A percentile compares a stretch with the other conserved stretches of the same genome.
phyloP scores from a whole-genome alignment of 805 yeast genomes.

The Sugiyamaella qingdaonensis region DNA sequence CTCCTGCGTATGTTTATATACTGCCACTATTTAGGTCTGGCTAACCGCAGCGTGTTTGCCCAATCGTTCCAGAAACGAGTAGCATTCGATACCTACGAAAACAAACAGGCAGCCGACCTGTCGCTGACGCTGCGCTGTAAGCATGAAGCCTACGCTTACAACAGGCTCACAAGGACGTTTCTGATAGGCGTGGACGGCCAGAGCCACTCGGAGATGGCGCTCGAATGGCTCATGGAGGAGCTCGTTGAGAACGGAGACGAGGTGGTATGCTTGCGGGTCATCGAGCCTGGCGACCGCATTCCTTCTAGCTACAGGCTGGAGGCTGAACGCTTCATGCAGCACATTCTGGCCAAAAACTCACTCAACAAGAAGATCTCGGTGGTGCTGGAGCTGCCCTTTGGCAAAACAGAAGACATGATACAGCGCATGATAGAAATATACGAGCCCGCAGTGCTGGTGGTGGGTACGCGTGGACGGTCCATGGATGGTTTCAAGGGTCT shows the following conservation, averaged over 20 bases:
- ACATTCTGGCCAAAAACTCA: slow-evolving; percentile 33
- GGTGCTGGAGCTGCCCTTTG: slow-evolving; percentile 42
- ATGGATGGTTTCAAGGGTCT: slow-evolving; percentile 40
- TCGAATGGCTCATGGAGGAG: slow-evolving; percentile 45
- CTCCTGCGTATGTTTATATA: not conserved
- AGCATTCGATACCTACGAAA: slow-evolving; percentile 42
- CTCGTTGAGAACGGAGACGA: slow-evolving; percentile 45
- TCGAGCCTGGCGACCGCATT: slow-evolving; percentile 28
- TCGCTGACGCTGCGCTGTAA: slow-evolving; percentile 39
- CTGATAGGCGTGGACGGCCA: slow-evolving; percentile 43
- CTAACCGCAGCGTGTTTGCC: not conserved
- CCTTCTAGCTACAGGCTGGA: slow-evolving; percentile 17
- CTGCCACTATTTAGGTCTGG: too few relatives aligned
- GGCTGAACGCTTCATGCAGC: slow-evolving; percentile 34
- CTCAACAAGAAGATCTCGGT: slow-evolving; percentile 39
- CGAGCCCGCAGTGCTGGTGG: slow-evolving; percentile 43
- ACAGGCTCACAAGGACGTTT: slow-evolving; percentile 40
- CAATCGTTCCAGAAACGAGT: slow-evolving; percentile 26
- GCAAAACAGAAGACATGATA: slow-evolving; percentile 41
- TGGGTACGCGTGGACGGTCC: slow-evolving; percentile 42
- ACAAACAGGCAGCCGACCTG: slow-evolving; percentile 33
- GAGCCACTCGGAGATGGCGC: slow-evolving; percentile 40
- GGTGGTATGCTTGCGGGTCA: slow-evolving; percentile 41
- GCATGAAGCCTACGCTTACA: slow-evolving; percentile 36
- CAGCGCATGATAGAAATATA: slow-evolving; percentile 41